Base-by-base conservation (phyloP, 148 eudicot species). In the Amaranthus palmeri region DNA sequence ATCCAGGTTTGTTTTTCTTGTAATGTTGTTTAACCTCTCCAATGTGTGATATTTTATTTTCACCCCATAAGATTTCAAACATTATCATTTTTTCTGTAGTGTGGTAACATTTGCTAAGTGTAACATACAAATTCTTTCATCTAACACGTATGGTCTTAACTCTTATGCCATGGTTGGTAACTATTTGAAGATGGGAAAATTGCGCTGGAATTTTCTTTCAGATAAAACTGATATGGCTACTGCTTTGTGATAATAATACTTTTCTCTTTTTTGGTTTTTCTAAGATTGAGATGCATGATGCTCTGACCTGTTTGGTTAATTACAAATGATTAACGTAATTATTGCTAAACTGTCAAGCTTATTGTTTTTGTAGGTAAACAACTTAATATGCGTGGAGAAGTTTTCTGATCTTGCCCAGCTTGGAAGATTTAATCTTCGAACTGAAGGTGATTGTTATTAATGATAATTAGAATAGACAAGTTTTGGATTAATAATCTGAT, bases 1-100 rank as follows among this genome's bases (percentile, higher is more conserved):
- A 82, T 95, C 58, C 93, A 92, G 97, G 97, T 92, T 64, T 36
- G 53, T n/a, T 8, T 36, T 67, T 59, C 44, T 10, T 40, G 40
- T 13, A 15, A 44, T 18, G 36, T 25, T 60, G 3, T 11, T n/a
- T 12, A 40, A 63, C 36, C 36, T 25, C 36, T 25, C 36, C 36
- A 1, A 25, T 25, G 36, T 25, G 36, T 25, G 36, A 25, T 25
- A 25, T 25, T 0, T 25, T 25, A 0, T 25, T 25, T 0, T 25
- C 36, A 0, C 36, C 36, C 1, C 36, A 25, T 25, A 25, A 25
- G 36, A 25, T 25, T 25, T 25, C 36, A 25, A 25, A 25, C 36
- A 25, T 25, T 25, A 25, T 25, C 36, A 25, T 25, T 25, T 25
- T 25, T 25, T 25, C 36, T 25, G 36, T 25, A 25, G 15, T 46